These are phyloP conservation scores for Asterophora parasitica DNA, from an alignment of 768 basidiomycete species.

Conservation along the genomic window DNA sequence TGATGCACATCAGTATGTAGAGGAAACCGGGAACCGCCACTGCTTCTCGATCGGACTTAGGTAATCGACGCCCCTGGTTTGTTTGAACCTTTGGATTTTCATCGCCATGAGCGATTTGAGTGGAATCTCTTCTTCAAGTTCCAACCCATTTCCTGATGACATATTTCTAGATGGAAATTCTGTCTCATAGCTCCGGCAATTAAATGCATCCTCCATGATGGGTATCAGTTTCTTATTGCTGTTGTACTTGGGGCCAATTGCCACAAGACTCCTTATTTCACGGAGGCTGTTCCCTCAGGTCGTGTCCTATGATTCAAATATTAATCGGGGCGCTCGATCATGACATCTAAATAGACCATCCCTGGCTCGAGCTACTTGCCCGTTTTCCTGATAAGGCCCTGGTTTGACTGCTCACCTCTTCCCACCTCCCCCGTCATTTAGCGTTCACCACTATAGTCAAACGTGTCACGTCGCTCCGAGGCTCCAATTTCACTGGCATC, in stretches of 20 bases:
- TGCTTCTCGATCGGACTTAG: slow-evolving; percentile 16
- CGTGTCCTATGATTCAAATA: slow-evolving; percentile 10
- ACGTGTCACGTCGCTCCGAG: background rate
- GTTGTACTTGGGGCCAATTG: slow-evolving; percentile 4
- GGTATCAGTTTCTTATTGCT: slow-evolving; percentile 19
- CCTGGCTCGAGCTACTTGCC: slow-evolving; percentile 22
- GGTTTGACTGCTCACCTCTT: slow-evolving; percentile 6
- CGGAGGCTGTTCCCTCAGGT: slow-evolving; percentile 32
- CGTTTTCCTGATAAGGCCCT: slow-evolving; percentile 28
- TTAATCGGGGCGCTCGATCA: slow-evolving; percentile 26
- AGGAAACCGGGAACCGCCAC: slow-evolving; percentile 8
- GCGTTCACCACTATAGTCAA: background rate
- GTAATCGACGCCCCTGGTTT: slow-evolving; percentile 14
- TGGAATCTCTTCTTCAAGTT: slow-evolving; percentile 7
- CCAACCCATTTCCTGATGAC: slow-evolving; percentile 12
- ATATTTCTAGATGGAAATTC: slow-evolving; percentile 5
- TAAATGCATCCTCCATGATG: slow-evolving; percentile 22
- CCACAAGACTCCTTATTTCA: slow-evolving; percentile 19
- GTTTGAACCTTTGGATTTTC: background rate
- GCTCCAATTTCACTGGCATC: background rate
- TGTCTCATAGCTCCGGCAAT: slow-evolving; percentile 15
- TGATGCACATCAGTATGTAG: no score
- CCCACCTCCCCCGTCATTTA: slow-evolving; percentile 1
- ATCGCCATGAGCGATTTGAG: background rate
- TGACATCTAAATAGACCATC: slow-evolving; percentile 22